Base-by-base conservation (phyloP, 441 rosid species). In the Bocquillonia castaneifolia region DNA sequence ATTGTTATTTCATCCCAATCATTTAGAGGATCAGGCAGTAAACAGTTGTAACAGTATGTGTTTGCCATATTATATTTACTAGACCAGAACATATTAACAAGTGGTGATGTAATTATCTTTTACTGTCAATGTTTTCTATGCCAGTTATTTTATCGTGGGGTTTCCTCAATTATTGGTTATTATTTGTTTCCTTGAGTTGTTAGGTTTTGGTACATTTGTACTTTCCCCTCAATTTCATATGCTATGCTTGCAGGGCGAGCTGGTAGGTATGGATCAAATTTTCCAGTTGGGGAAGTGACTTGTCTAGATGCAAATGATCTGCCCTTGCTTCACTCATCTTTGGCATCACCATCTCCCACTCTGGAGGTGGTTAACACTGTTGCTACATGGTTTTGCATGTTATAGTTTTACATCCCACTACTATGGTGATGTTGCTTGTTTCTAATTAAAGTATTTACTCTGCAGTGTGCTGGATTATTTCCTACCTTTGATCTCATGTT, bases 181-280 rank as follows among this genome's bases (percentile, higher is more conserved):
- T 60, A 52, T 37, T 31, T 65, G 34, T 70, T 55, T 50, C 45
- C 34, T 23, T 59, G 23, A 10, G 26, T 17, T 68, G 48, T 37
- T 26, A 25, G 29, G 44, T 68, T 28, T 45, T 28, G 3, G 17
- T 68, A 32, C 17, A 42, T n/a, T 45, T 26, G 26, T 34, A 5
- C 23, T 26, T 40, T 58, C 34, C 37, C 51, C 32, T 74, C 37
- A 59, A 18, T 67, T 71, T 57, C 37, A 37, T 51, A 64, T 34
- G 25, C 55, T 72, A 53, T 40, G 8, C 15, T 58, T 50, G 57
- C 64, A 89, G 99, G 99, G 74, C 85, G 99, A 83, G 96, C 96
- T 45, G 99, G 97, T 64, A 79, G 99, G 80, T 93, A 88, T 68
- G 88, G 88, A 44, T 93, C 99, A 68, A 86, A 89, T 59, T 93